These are phyloP conservation scores for Artomyces pyxidatus DNA, from an alignment of 768 basidiomycete species.

Conservation along the genomic window DNA sequence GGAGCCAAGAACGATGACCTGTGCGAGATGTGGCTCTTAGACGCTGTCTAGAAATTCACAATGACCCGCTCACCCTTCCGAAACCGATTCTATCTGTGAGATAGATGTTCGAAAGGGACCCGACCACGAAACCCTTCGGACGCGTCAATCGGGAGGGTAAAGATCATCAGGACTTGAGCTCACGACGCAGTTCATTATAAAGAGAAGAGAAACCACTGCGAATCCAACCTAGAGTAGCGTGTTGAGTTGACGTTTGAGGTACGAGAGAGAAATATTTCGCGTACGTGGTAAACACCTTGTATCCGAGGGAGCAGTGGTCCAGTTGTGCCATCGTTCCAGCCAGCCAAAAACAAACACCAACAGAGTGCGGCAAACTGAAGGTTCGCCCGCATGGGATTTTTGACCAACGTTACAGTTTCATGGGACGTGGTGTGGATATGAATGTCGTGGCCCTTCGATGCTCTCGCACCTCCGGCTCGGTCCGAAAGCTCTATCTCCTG, in stretches of 20 bases:
- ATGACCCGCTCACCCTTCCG: conserved; percentile 32
- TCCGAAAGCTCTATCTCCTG: conserved; percentile 1
- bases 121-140: conserved; percentile 44
- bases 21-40: neutral
- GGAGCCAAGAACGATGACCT: conserved; percentile 40
- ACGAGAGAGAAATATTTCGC: conserved; percentile 1
- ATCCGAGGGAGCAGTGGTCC: conserved; percentile 72
- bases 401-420: neutral
- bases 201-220: conserved; percentile 52
- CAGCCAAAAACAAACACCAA: neutral
- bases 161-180: neutral
- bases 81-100: conserved; percentile 38
- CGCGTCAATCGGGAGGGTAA: conserved; percentile 18
- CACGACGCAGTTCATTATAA: conserved; percentile 41
- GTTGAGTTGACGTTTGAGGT: neutral
- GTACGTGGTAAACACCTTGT: conserved; percentile 45
- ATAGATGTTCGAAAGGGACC: conserved; percentile 39
- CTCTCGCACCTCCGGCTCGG: too few relatives aligned
- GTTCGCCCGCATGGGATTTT: neutral
- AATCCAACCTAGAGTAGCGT: conserved; percentile 33
- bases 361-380: neutral
- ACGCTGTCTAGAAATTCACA: neutral
- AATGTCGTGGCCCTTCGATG: neutral
- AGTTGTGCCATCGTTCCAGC: conserved; percentile 34
- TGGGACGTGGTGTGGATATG: neutral